Evolutionary conservation across 257 asterid genomes (phyloP), one percentile per base, ranked within the genome.

Genomic region (Avicennia marina): DNA sequence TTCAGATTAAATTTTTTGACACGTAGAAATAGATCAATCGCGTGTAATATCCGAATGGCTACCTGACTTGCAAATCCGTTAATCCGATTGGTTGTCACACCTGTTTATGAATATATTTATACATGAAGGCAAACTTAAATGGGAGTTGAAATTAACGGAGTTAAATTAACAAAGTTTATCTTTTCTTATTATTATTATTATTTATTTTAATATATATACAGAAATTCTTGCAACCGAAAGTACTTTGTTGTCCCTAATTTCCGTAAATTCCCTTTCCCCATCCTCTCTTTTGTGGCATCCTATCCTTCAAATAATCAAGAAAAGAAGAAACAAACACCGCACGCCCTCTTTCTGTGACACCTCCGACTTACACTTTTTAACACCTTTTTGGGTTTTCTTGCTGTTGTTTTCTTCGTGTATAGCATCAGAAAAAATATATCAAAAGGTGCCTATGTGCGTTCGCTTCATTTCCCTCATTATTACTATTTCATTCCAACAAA

Each of bases 181-280:
- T n/a, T n/a, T n/a, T n/a, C n/a, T n/a, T n/a, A n/a, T n/a, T n/a
- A n/a, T n/a, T n/a, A n/a, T n/a, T n/a, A n/a, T n/a, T 58, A 54
- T 69, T 41, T 2, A 20, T 21, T 62, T 46, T 6, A 4, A 15
- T 39, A 32, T 43, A 21, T 43, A 55, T 47, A 41, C 81, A 61
- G 80, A 77, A 77, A 75, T 77, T 67, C 61, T 75, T 70, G 82
- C 79, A 74, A 67, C 81, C 68, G 75, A 82, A 77, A 71, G 74
- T 78, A 75, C 75, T 68, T 84, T 43, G 41, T 40, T 72, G 70
- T 69, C 78, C 76, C 80, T 80, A 36, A 21, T 77, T 75, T 69
- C 95, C 83, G 75, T 65, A 78, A 78, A 80, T 82, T 82, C 90
- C 69, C 65, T 54, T 56, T 55, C 70, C 49, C 50, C 44, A n/a